Percentiles rank a stretch among this genome's conserved stretches.
These are phyloP conservation scores for Saraca asoca DNA, from an alignment of 331 rosid genomes.

Conservation along the genomic window DNA sequence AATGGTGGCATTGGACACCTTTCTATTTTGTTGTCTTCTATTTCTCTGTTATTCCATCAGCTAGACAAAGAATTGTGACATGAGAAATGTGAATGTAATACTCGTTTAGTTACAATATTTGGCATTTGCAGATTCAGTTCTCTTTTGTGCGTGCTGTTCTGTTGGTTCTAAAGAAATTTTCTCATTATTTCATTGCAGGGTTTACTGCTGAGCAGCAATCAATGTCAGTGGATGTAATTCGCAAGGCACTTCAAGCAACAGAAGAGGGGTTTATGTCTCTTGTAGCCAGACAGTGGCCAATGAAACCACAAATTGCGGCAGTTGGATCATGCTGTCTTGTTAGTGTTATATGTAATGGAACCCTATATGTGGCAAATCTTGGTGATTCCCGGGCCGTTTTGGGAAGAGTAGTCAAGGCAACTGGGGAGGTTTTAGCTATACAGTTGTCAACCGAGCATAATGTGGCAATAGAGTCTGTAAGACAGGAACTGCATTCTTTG, in stretches of 20 bases:
- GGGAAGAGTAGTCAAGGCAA: constrained; percentile 87
- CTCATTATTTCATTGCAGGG: constrained; percentile 52
- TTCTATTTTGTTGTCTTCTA: neutral
- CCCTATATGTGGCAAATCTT: constrained; percentile 77
- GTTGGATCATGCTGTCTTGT: constrained; percentile 99
- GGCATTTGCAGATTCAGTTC: constrained; percentile 18
- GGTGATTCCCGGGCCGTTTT: constrained; percentile 98
- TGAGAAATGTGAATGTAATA: constrained; percentile 8
- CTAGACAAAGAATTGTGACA: neutral
- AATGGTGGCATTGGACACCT: constrained; percentile 4
- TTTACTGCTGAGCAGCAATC: constrained; percentile 85
- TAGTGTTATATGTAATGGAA: constrained; percentile 77
- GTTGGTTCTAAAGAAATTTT: constrained; percentile 15
- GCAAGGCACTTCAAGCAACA: constrained; percentile 95
- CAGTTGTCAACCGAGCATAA: constrained; percentile 89
- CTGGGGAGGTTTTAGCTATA: constrained; percentile 78
- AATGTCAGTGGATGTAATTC: constrained; percentile 81
- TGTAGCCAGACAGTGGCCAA: constrained; percentile 76
- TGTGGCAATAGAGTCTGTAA: constrained; percentile 72
- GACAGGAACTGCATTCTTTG: constrained; percentile 86
- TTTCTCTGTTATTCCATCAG: neutral
- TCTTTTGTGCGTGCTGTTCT: constrained; percentile 9
- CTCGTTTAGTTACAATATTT: neutral
- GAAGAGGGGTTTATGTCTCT: constrained; percentile 88
- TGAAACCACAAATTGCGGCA: constrained; percentile 87